A percentile compares a stretch with the other conserved stretches of the same genome.
Conservation (phyloP, 202 grass and related monocot species). For the Elaeis oleifera region DNA sequence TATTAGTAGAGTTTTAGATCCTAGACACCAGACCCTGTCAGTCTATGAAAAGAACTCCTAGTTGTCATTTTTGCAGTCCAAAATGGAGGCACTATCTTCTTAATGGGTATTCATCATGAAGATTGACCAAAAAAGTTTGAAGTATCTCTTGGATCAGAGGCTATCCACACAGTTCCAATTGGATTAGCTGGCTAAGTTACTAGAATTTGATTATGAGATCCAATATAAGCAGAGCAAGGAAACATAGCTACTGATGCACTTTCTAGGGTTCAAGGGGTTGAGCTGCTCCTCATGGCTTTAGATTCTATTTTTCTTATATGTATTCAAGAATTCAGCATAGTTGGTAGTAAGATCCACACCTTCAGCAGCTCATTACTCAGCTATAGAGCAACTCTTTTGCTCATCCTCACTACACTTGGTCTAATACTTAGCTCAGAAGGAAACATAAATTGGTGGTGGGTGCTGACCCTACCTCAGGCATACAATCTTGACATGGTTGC, state of each 20-base stretch:
- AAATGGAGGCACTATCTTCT: conserved; percentile 3
- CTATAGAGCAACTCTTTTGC: no score
- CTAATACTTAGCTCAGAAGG: no score
- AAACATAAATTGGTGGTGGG: no score
- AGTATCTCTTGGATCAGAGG: background rate
- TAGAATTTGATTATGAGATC: background rate
- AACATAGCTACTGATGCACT: background rate
- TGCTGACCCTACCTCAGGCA: no score
- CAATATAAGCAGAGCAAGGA: background rate
- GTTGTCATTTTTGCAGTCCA: background rate
- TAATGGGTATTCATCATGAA: background rate
- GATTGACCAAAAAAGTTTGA: background rate
- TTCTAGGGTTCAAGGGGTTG: background rate
- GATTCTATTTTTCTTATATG: no score
- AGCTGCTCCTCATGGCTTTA: no score
- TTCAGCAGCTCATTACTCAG: no score
- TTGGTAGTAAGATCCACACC: no score
- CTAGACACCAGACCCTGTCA: background rate
- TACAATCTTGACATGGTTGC: no score
- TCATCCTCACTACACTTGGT: no score
- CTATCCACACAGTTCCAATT: background rate
- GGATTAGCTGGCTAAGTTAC: background rate
- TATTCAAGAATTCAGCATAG: no score
- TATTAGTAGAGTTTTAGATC: background rate
- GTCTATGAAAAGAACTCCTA: conserved; percentile 3